phyloP scores from a whole-genome alignment of 306 rosid genomes.

The Sicyos edulis region DNA sequence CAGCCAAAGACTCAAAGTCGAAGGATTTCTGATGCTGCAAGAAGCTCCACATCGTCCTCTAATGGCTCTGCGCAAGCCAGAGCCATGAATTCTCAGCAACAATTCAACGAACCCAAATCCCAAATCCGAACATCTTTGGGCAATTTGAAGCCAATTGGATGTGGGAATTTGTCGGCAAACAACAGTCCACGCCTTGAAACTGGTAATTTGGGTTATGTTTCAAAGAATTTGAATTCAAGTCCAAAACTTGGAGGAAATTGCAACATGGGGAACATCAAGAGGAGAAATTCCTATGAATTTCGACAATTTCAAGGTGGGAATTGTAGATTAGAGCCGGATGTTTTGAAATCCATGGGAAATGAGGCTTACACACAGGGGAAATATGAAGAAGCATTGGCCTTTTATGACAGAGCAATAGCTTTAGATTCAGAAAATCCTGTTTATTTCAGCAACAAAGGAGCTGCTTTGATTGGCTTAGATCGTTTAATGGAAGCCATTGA shows the following conservation, averaged over 20 bases:
- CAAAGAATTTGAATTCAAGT: slow-evolving; percentile 18
- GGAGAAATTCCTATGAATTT: slow-evolving; percentile 46
- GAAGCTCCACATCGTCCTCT: slow-evolving; percentile 63
- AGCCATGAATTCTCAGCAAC: neutral
- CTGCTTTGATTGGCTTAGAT: slow-evolving; percentile 66
- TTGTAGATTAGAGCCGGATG: slow-evolving; percentile 59
- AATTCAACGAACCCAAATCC: neutral
- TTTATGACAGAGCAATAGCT: slow-evolving; percentile 67
- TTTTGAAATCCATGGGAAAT: slow-evolving; percentile 73
- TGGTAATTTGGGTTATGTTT: slow-evolving; percentile 22
- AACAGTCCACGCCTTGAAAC: slow-evolving; percentile 39
- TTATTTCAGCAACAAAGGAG: slow-evolving; percentile 71
- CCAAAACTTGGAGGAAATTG: slow-evolving; percentile 23
- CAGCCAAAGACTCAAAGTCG: slow-evolving; percentile 28
- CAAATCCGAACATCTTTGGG: slow-evolving; percentile 27
- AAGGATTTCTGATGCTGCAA: slow-evolving; percentile 51
- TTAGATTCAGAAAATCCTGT: slow-evolving; percentile 64
- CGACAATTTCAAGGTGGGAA: slow-evolving; percentile 32
- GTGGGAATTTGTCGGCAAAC: slow-evolving; percentile 31
- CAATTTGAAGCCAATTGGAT: slow-evolving; percentile 42
- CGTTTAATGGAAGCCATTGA: slow-evolving; percentile 50
- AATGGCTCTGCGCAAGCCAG: slow-evolving; percentile 4
- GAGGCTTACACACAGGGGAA: slow-evolving; percentile 66
- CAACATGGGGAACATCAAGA: slow-evolving; percentile 72
- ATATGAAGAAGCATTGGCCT: slow-evolving; percentile 59